A percentile compares a stretch with the other conserved stretches of the same genome.
Conservation (phyloP, 1,139 yeast species). For the Candida anutae region DNA sequence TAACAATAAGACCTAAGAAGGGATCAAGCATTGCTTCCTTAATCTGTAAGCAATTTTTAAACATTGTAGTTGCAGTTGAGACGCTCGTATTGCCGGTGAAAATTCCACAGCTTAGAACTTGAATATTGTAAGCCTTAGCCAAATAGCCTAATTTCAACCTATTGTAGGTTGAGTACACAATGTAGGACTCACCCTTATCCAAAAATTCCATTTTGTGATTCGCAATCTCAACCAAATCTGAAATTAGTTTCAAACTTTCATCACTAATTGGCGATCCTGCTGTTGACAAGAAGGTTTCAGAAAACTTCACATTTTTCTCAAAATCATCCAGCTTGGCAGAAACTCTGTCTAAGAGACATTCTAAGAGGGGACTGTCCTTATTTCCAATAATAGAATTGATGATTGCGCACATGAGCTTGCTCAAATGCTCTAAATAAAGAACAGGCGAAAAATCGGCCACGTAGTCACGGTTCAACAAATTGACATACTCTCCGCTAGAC, state of each 20-base stretch:
- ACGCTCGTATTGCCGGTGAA: constrained; percentile 32
- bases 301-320: not conserved
- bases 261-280: constrained; percentile 5
- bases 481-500: constrained; percentile 14
- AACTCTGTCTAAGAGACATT: constrained; percentile 20
- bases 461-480: constrained; percentile 23
- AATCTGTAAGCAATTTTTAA: constrained; percentile 32
- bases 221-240: constrained; percentile 27
- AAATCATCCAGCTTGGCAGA: constrained; percentile 13
- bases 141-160: constrained; percentile 35
- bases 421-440: constrained; percentile 35
- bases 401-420: constrained; percentile 31
- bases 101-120: constrained; percentile 37
- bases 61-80: constrained; percentile 24
- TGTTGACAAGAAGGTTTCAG: not conserved
- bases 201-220: constrained; percentile 33
- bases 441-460: constrained; percentile 33
- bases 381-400: constrained; percentile 22
- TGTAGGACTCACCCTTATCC: constrained; percentile 38
- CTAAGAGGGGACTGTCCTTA: constrained; percentile 18
- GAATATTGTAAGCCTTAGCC: constrained; percentile 32
- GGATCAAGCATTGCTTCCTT: constrained; percentile 36
- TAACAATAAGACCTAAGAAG: constrained; percentile 40
- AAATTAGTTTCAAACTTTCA: constrained; percentile 21
- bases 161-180: constrained; percentile 34